Evolutionary conservation across 495 filamentous ascomycete species (phyloP).

Genomic region (Penicillium mononematosum): DNA sequence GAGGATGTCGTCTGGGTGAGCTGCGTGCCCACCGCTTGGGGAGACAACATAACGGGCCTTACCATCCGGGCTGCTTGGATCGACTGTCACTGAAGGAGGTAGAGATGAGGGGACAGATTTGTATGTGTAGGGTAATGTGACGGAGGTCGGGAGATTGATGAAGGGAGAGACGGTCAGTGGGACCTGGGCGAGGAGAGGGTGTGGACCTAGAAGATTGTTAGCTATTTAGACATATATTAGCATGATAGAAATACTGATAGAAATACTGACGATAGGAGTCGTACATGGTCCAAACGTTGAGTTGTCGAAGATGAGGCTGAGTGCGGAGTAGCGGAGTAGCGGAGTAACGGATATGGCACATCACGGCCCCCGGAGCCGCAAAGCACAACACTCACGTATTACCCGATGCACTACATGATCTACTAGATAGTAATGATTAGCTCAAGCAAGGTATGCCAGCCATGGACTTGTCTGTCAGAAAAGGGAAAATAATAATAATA

Average conservation of each 20-base stretch:
- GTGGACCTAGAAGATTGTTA: slow-evolving; percentile 57
- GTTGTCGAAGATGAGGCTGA: neutral
- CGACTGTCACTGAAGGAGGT: slow-evolving; percentile 69
- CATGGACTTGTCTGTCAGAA: too few species aligned
- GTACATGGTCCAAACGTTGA: slow-evolving; percentile 33
- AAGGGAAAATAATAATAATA: too few species aligned
- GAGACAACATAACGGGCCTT: slow-evolving; percentile 72
- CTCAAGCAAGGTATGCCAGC: too few species aligned
- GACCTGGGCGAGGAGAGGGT: slow-evolving; percentile 87
- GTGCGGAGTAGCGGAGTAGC: slow-evolving; percentile 14
- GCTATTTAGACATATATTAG: neutral
- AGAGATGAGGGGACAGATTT: slow-evolving; percentile 81
- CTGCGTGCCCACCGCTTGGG: slow-evolving; percentile 66
- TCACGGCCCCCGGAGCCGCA: neutral
- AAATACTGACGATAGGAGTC: slow-evolving; percentile 43
- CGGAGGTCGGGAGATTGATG: slow-evolving; percentile 82
- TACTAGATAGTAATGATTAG: neutral
- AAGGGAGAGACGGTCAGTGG: slow-evolving; percentile 93
- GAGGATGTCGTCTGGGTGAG: slow-evolving; percentile 78
- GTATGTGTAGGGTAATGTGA: slow-evolving; percentile 95
- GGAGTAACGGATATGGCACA: slow-evolving; percentile 2
- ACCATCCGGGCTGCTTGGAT: slow-evolving; percentile 38
- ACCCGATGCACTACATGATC: neutral
- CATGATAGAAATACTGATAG: slow-evolving; percentile 10
- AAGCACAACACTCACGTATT: neutral